Base-by-base conservation (phyloP, 1,139 yeast genomes). In the Candida pseudoviswanathii region DNA sequence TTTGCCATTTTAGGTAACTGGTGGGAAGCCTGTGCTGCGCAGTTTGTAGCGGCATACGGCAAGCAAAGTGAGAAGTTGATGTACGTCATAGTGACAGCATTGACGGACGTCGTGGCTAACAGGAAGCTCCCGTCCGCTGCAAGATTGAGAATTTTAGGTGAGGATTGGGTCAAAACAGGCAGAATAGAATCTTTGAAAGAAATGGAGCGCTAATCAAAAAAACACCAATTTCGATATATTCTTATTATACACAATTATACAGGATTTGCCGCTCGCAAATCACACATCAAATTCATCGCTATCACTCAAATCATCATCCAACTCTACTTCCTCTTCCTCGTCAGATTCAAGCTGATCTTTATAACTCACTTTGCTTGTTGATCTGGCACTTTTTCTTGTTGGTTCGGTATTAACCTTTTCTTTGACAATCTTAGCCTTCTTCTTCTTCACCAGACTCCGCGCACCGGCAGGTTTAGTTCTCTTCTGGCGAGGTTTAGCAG, bases 11-110 rank as follows among this genome's bases (percentile, higher is more conserved):
- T 85, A 5, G 85, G 91, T 1, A 81, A 88, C 40, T 92, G 97
- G 97, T 90, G 97, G 96, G 99, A 95, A 56, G 84, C 92, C 5
- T 78, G 87, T 41, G 94, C 89, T 0, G 58, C 58, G 10, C 73
- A 80, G 42, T 81, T 94, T 51, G 51, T 76, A 6, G 61, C 64
- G 9, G 75, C 75, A 0, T 95, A 84, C 64, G 91, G 92, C 0
- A 66, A 58, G 5, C 99, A 94, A 67, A 95, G 83, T 3, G 51
- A 48, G 3, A 94, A 95, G 62, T 54, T 92, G 34, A 60, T 92
- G 51, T 58, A 56, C 6, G 57, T 80, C 4, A 44, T 62, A 24
- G 60, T 61, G 1, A 36, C 40, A 16, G 59, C 53, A 3, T 85
- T 91, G 82, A 77, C 89, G 0, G 55, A 62, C 9, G 58, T 71